Conservation (phyloP, 345 rosid genomes). For the Pistacia atlantica region DNA sequence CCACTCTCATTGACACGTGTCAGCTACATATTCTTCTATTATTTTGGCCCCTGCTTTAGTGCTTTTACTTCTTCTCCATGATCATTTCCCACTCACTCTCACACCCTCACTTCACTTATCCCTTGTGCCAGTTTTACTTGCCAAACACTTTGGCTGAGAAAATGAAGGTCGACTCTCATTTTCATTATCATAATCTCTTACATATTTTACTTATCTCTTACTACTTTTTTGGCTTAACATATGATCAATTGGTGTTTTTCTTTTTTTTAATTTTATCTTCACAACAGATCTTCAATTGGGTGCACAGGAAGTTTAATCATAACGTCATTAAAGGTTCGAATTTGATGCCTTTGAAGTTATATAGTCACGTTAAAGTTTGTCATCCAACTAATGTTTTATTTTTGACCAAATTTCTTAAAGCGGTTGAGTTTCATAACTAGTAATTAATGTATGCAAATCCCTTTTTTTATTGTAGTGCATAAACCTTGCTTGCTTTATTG, state of each 20-base stretch:
- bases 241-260: neutral
- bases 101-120: neutral
- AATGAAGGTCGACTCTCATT: constrained; percentile 50
- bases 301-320: constrained; percentile 73
- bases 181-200: neutral
- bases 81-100: constrained; percentile 6
- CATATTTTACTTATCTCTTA: neutral
- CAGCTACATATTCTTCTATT: constrained; percentile 21
- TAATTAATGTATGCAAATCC: too few species aligned
- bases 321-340: constrained; percentile 62
- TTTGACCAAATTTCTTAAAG: too few species aligned
- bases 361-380: neutral
- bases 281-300: constrained; percentile 83
- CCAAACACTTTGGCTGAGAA: constrained; percentile 26
- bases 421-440: too few species aligned
- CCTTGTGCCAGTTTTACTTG: constrained; percentile 16
- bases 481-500: neutral
- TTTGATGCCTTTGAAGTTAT: neutral
- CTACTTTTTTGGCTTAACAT: neutral
- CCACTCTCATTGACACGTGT: constrained; percentile 40
- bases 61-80: constrained; percentile 11
- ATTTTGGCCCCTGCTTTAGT: constrained; percentile 14
- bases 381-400: too few species aligned
- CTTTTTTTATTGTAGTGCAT: too few species aligned
- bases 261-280: constrained; percentile 18